phyloP scores from a whole-genome alignment of 2,329 filamentous ascomycete species.

The Colletotrichum salicis region DNA sequence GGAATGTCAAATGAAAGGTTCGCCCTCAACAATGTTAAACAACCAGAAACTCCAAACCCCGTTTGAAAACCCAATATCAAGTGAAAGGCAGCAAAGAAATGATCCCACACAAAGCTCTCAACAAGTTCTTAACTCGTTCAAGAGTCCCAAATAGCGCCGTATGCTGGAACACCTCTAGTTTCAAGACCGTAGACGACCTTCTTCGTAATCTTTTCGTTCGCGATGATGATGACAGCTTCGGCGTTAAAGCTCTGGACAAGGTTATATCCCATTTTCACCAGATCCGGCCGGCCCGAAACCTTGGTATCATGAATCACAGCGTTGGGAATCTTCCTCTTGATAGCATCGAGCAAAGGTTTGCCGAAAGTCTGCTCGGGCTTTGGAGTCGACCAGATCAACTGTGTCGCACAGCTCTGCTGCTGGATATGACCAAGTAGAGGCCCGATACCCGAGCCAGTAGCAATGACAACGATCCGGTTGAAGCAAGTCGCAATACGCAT shows the following conservation, averaged over 20 bases:
- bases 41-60: background rate
- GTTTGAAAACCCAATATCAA: background rate
- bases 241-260: conserved; percentile 64
- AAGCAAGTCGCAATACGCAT: conserved; percentile 75
- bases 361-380: conserved; percentile 73
- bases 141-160: conserved; percentile 78
- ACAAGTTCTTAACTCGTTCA: conserved; percentile 33
- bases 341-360: conserved; percentile 61
- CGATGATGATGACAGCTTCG: conserved; percentile 79
- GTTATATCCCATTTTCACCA: conserved; percentile 62
- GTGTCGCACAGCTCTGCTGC: conserved; percentile 58
- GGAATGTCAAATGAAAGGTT: background rate
- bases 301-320: conserved; percentile 78
- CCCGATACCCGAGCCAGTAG: conserved; percentile 79
- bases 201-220: conserved; percentile 74
- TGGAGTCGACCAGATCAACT: conserved; percentile 76
- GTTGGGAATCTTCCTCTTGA: conserved; percentile 68
- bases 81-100: background rate
- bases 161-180: conserved; percentile 72
- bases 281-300: conserved; percentile 66
- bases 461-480: conserved; percentile 71
- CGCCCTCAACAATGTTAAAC: background rate
- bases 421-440: conserved; percentile 72
- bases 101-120: background rate
- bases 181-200: conserved; percentile 77